Evolutionary conservation across 208 protist species (phyloP), one percentile per base, ranked within the genome.

Genomic region (Strigomonas culicis): DNA sequence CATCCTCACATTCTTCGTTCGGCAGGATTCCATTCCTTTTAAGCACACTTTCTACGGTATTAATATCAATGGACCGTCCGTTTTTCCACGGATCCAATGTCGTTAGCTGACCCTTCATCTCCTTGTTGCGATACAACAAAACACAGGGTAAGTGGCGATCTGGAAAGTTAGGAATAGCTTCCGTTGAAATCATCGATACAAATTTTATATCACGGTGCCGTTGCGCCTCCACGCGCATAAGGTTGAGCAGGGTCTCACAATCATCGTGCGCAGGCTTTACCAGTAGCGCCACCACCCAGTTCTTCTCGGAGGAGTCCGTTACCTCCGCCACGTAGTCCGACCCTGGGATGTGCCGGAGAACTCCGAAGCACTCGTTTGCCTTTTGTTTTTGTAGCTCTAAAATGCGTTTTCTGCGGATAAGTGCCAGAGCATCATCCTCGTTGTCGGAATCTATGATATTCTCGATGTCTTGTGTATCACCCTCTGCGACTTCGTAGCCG

Each of bases 111-210:
- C 84, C 66, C 64, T 80, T 66, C 13, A 94, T 59, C 56, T 78
- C 64, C 66, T 80, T 80, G 39, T 88, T 63, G 17, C 79, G 49
- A 72, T 96, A 96, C 1, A 96, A 65, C 31, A 96, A 64, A 24
- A 94, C 90, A 44, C 90, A 96, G 0, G 90, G 90, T 17, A 94
- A 56, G 60, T 91, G 84, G 0, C 72, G 47, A 24, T 90, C 76
- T 0, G 90, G 90, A 66, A 96, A 91, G 59, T 88, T 84, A 1
- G 79, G 72, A 27, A 94, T 81, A 1, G 84, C 83, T 63, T 96
- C 90, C 0, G 80, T 88, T 11, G 85, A 82, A 22, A 90, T 65
- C 67, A 96, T 88, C 10, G 83, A 91, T 1, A 96, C 77, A 76
- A 94, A 89, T 66, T 96, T 96, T 25, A 92, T 75, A 1, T 73